These are phyloP conservation scores for Colletotrichum higginsianum DNA, from an alignment of 2,329 filamentous ascomycete species.

Conservation along the genomic window DNA sequence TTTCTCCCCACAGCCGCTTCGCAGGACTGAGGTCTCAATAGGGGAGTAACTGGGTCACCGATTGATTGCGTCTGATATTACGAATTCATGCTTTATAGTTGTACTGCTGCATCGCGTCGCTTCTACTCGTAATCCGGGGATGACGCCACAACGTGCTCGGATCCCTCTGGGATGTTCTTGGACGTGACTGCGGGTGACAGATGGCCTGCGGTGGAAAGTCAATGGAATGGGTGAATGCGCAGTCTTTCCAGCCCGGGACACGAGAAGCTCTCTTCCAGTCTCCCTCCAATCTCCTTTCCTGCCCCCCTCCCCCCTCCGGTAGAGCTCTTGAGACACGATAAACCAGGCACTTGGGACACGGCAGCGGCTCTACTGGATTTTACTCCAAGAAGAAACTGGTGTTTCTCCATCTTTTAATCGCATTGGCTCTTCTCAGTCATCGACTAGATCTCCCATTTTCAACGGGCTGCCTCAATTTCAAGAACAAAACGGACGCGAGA, in stretches of 20 bases:
- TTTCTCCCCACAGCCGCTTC: conserved; percentile 9
- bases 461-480: conserved; percentile 3
- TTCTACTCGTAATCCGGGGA: conserved; percentile 15
- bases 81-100: conserved; percentile 32
- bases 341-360: conserved; percentile 17
- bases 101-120: conserved; percentile 16
- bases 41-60: conserved; percentile 21
- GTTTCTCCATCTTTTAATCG: conserved; percentile 18
- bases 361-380: conserved; percentile 22
- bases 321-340: conserved; percentile 2
- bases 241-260: conserved; percentile 7
- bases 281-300: conserved; percentile 4
- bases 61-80: conserved; percentile 40
- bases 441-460: neutral
- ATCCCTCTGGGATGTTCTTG: neutral
- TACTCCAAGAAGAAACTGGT: conserved; percentile 18
- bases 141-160: conserved; percentile 3
- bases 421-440: neutral
- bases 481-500: conserved; percentile 13
- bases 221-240: neutral
- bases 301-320: conserved; percentile 2
- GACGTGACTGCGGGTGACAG: conserved; percentile 1
- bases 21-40: conserved; percentile 9
- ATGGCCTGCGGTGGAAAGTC: conserved; percentile 23
- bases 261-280: conserved; percentile 12